Percentiles rank a stretch among this genome's conserved stretches.
Conservation (phyloP, 805 yeast genomes). For the Jamesozyma piceae region DNA sequence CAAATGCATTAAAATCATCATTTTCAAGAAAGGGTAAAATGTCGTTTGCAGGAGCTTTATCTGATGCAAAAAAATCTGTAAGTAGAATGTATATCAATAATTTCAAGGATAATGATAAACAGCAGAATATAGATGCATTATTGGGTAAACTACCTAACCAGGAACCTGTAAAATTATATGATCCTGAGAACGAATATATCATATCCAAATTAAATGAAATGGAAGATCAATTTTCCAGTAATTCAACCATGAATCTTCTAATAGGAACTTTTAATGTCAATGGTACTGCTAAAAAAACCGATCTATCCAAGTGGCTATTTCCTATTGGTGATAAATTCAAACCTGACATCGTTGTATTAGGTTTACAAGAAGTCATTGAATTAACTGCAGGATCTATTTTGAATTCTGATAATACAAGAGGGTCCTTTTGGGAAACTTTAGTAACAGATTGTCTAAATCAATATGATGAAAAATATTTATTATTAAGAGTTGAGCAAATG, state of each 20-base stretch:
- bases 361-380: slow-evolving; percentile 91
- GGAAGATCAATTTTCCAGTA: slow-evolving; percentile 48
- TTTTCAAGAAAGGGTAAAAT: slow-evolving; percentile 90
- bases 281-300: slow-evolving; percentile 50
- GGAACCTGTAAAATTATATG: slow-evolving; percentile 59
- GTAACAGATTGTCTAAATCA: slow-evolving; percentile 58
- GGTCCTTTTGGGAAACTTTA: slow-evolving; percentile 66
- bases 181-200: slow-evolving; percentile 80
- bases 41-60: slow-evolving; percentile 91
- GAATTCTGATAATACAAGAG: slow-evolving; percentile 68
- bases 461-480: slow-evolving; percentile 43
- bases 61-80: slow-evolving; percentile 93
- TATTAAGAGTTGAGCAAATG: slow-evolving; percentile 66
- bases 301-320: slow-evolving; percentile 67
- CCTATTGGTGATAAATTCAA: slow-evolving; percentile 49
- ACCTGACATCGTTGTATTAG: slow-evolving; percentile 79
- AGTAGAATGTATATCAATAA: slow-evolving; percentile 91
- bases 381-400: slow-evolving; percentile 82
- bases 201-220: slow-evolving; percentile 40
- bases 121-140: slow-evolving; percentile 72
- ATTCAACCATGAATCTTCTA: slow-evolving; percentile 51
- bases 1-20: slow-evolving; percentile 91
- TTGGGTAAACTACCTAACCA: slow-evolving; percentile 75
- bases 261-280: slow-evolving; percentile 85
- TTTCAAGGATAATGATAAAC: slow-evolving; percentile 84